Conservation (phyloP, 2,329 filamentous ascomycete species). For the Elsinoe arachidis region DNA sequence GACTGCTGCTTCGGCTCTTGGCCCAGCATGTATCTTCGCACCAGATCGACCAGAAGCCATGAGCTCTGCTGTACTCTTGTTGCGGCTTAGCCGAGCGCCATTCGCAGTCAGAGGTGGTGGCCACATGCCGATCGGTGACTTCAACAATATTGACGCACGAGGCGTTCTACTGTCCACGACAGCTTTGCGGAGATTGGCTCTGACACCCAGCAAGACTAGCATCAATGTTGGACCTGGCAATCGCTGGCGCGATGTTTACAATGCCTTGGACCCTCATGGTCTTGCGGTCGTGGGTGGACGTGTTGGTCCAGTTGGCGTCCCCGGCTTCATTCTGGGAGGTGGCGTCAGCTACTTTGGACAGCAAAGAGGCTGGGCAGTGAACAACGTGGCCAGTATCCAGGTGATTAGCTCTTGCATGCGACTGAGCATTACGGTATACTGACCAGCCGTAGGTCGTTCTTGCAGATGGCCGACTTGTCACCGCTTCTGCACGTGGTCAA, state of each 20-base stretch:
- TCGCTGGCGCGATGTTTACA: slow-evolving; percentile 3
- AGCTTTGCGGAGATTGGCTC: background rate
- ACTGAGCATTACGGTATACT: background rate
- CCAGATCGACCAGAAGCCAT: slow-evolving; percentile 2
- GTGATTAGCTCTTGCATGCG: background rate
- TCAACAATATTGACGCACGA: background rate
- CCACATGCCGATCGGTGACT: slow-evolving; percentile 1
- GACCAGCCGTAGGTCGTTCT: background rate
- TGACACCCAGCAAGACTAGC: background rate
- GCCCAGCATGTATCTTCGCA: slow-evolving; percentile 7
- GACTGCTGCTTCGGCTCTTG: slow-evolving; percentile 2
- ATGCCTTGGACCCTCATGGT: background rate
- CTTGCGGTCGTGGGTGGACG: slow-evolving; percentile 2
- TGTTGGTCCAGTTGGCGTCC: background rate
- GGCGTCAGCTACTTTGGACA: slow-evolving; percentile 13
- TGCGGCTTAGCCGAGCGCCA: background rate
- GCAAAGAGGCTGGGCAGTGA: slow-evolving; percentile 9
- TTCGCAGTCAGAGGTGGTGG: slow-evolving; percentile 7
- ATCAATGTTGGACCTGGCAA: slow-evolving; percentile 3
- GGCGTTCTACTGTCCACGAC: slow-evolving; percentile 1
- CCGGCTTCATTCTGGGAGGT: slow-evolving; percentile 14
- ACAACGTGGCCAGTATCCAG: background rate
- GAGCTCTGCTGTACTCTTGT: background rate
- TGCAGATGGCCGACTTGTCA: slow-evolving; percentile 4
- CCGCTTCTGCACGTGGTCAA: slow-evolving; percentile 13